Conservation (phyloP, 148 eudicot species). For the Talinum fruticosum region DNA sequence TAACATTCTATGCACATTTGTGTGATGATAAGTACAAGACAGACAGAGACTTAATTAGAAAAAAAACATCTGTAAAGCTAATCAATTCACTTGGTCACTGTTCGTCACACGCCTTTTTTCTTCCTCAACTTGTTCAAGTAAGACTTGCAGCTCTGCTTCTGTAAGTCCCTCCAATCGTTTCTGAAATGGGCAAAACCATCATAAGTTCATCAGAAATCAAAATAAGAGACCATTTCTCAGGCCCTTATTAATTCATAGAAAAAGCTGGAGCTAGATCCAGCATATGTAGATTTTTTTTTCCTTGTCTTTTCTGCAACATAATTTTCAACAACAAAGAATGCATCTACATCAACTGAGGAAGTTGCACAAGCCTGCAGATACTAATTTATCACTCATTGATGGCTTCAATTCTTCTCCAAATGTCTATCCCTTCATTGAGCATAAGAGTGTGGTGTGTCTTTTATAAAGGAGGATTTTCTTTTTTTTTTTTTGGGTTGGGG, state of each 20-base stretch:
- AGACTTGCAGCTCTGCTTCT: slow-evolving; percentile 77
- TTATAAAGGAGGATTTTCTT: too few relatives aligned
- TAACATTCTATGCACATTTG: slow-evolving; percentile 12
- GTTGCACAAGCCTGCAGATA: too few relatives aligned
- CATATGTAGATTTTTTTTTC: neutral
- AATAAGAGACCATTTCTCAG: neutral
- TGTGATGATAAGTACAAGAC: neutral
- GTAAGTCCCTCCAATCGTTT: slow-evolving; percentile 89
- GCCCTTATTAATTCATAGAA: neutral
- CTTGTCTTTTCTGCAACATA: neutral
- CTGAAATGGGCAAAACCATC: slow-evolving; percentile 32
- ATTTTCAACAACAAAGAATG: too few relatives aligned
- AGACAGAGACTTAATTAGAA: neutral
- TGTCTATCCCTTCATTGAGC: too few relatives aligned
- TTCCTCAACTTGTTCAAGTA: slow-evolving; percentile 93
- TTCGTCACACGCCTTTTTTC: slow-evolving; percentile 53
- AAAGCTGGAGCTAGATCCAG: neutral
- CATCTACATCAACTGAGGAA: too few relatives aligned
- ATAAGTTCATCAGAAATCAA: neutral
- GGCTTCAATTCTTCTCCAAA: too few relatives aligned
- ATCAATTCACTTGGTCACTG: slow-evolving; percentile 46
- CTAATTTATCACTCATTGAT: too few relatives aligned
- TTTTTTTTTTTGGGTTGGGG: too few relatives aligned
- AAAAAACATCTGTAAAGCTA: slow-evolving; percentile 7
- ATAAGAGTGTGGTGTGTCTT: too few relatives aligned